Conservation (phyloP, 1,284 basidiomycete genomes). For the Ceratorhiza oryzae-sativae region DNA sequence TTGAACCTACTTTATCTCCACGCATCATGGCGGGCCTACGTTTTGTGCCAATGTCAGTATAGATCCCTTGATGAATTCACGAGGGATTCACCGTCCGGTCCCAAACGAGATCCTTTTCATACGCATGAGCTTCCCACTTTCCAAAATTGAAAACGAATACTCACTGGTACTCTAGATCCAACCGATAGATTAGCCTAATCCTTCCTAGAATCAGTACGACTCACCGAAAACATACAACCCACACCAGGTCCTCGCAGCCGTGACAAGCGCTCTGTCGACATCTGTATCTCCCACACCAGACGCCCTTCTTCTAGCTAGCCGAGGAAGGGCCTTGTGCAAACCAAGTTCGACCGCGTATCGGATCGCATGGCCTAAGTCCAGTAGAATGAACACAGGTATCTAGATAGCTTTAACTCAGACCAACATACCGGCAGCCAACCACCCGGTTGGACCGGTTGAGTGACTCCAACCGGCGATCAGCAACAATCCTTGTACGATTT, state of each 20-base stretch:
- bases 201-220: not conserved
- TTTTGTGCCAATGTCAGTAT: not conserved
- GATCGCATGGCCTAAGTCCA: constrained; percentile 42
- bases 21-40: constrained; percentile 45
- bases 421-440: constrained; percentile 44
- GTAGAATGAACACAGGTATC: no score
- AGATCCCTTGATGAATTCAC: no score
- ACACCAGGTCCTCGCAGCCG: constrained; percentile 44
- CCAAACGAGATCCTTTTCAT: constrained; percentile 42
- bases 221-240: constrained; percentile 45
- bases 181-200: not conserved
- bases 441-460: constrained; percentile 44
- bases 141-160: constrained; percentile 2
- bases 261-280: constrained; percentile 40
- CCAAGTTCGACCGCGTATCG: constrained; percentile 44
- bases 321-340: constrained; percentile 42
- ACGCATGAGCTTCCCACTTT: not conserved
- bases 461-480: constrained; percentile 45
- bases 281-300: constrained; percentile 19
- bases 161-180: constrained; percentile 41
- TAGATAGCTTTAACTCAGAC: no score
- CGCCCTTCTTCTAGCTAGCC: constrained; percentile 36
- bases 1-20: constrained; percentile 42
- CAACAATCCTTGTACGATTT: constrained; percentile 43
- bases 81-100: constrained; percentile 40